Conservation (phyloP, 2,329 filamentous ascomycete genomes). For the Endocalyx cinctus region DNA sequence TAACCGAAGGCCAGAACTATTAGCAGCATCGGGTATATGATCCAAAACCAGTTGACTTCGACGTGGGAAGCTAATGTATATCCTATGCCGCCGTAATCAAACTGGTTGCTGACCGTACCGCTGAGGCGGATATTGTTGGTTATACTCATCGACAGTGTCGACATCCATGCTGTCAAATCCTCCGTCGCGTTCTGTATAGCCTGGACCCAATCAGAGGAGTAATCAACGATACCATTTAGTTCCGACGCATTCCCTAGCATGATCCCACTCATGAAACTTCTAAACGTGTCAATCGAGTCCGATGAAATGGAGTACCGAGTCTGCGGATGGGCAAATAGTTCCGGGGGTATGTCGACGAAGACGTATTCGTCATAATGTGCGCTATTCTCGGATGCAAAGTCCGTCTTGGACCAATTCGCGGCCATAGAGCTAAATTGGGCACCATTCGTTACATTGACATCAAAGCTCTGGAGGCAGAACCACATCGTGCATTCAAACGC, state of each 20-base stretch:
- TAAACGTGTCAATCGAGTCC: conserved; percentile 25
- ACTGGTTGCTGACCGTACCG: conserved; percentile 18
- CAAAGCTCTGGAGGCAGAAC: conserved; percentile 32
- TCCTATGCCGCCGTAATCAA: conserved; percentile 24
- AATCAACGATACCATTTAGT: conserved; percentile 21
- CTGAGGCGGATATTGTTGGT: conserved; percentile 32
- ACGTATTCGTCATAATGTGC: conserved; percentile 25
- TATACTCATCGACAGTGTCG: conserved; percentile 28
- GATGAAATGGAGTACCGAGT: conserved; percentile 28
- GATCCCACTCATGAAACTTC: conserved; percentile 27
- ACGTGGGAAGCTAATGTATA: conserved; percentile 27
- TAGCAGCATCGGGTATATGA: conserved; percentile 30
- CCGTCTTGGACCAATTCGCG: conserved; percentile 25
- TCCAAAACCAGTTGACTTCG: conserved; percentile 31
- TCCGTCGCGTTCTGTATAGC: conserved; percentile 30
- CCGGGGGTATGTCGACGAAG: conserved; percentile 25
- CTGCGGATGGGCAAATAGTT: conserved; percentile 20
- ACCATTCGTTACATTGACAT: conserved; percentile 25
- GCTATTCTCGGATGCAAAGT: conserved; percentile 19
- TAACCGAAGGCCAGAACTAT: conserved; percentile 31
- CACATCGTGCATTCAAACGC: conserved; percentile 31
- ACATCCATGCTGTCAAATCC: conserved; percentile 28
- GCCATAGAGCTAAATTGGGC: conserved; percentile 18
- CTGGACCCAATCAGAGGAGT: conserved; percentile 34
- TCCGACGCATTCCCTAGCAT: conserved; percentile 27